A percentile compares a stretch with the other conserved stretches of the same genome.
These are phyloP conservation scores for Linderniella brevidens DNA, from an alignment of 257 asterid genomes.

Conservation along the genomic window DNA sequence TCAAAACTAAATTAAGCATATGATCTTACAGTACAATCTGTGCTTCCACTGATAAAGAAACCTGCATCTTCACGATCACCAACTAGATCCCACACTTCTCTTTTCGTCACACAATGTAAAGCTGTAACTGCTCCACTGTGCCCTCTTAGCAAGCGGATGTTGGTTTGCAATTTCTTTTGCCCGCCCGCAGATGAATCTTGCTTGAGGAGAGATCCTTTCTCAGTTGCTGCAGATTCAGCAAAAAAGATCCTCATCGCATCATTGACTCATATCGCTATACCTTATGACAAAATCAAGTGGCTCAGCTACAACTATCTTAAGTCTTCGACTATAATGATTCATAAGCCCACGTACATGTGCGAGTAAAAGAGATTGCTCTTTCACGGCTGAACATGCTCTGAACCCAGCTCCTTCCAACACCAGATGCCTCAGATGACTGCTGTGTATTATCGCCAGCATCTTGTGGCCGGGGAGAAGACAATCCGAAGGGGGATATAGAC, in stretches of 20 bases:
- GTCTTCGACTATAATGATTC: too few species aligned
- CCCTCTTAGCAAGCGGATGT: conserved; percentile 75
- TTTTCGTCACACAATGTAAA: conserved; percentile 82
- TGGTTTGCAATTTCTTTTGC: conserved; percentile 75
- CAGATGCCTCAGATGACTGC: conserved; percentile 78
- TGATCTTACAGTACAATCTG: conserved; percentile 67
- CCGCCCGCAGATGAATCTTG: conserved; percentile 51
- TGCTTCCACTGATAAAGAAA: conserved; percentile 89
- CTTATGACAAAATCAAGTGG: too few species aligned
- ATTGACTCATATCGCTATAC: too few species aligned
- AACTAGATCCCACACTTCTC: conserved; percentile 91
- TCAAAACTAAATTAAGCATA: not conserved
- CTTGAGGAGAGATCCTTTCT: conserved; percentile 48
- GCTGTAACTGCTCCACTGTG: conserved; percentile 88
- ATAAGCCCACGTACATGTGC: conserved; percentile 29
- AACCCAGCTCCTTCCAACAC: conserved; percentile 92
- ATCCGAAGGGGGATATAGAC: conserved; percentile 43
- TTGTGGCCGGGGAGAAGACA: conserved; percentile 80
- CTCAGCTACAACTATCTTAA: too few species aligned
- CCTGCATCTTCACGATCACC: conserved; percentile 98
- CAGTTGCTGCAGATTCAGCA: too few species aligned
- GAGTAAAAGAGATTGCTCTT: conserved; percentile 59
- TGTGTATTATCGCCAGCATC: conserved; percentile 48
- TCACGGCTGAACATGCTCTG: conserved; percentile 98
- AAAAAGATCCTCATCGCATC: too few species aligned